A percentile compares a stretch with the other conserved stretches of the same genome.
phyloP scores from a whole-genome alignment of 2,329 filamentous ascomycete genomes.

The Didymella segeticola region DNA sequence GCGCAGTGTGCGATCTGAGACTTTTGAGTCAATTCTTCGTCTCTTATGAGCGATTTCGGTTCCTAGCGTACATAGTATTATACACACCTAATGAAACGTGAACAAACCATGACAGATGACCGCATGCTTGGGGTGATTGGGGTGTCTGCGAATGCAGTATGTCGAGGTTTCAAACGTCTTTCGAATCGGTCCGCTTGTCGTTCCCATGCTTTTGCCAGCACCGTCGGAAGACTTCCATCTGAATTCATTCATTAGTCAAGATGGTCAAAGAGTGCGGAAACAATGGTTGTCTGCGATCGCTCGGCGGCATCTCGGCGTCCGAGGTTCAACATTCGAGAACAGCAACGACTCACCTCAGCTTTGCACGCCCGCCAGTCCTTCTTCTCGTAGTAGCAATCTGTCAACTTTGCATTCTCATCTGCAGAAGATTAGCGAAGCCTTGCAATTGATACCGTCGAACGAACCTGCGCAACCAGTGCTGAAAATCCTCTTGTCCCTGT shows the following conservation, averaged over 20 bases:
- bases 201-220: slow-evolving; percentile 95
- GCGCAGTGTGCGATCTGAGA: not conserved
- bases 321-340: slow-evolving; percentile 14
- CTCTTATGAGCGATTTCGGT: not conserved
- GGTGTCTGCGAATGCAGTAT: not conserved
- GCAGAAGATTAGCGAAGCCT: not conserved
- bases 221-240: slow-evolving; percentile 90
- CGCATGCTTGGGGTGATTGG: not conserved
- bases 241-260: slow-evolving; percentile 1
- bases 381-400: slow-evolving; percentile 94
- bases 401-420: slow-evolving; percentile 91
- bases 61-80: slow-evolving; percentile 11
- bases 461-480: slow-evolving; percentile 91
- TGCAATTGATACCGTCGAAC: not conserved
- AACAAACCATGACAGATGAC: not conserved
- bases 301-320: slow-evolving; percentile 40
- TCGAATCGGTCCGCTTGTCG: slow-evolving; percentile 78
- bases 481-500: slow-evolving; percentile 96
- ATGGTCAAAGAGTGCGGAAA: not conserved
- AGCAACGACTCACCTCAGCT: slow-evolving; percentile 72
- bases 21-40: not conserved
- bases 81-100: slow-evolving; percentile 9
- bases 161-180: slow-evolving; percentile 63
- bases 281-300: slow-evolving; percentile 10
- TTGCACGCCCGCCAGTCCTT: slow-evolving; percentile 94